phyloP scores from a whole-genome alignment of 257 asterid species.

The Solanum bulbocastanum region DNA sequence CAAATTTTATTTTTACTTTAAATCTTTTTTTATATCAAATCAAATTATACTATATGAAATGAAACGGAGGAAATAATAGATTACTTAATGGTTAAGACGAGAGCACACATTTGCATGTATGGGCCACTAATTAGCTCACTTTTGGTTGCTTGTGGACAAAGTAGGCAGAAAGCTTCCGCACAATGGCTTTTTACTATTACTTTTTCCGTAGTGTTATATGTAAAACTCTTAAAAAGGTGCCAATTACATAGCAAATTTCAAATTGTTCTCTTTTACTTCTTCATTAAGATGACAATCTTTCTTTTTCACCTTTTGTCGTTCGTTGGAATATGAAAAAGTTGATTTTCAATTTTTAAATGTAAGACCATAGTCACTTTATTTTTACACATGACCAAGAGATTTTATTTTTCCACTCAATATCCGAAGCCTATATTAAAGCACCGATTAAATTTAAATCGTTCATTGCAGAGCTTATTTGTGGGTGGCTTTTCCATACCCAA shows the following conservation, averaged over 20 bases:
- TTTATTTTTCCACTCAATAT: too few relatives aligned
- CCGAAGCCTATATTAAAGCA: too few relatives aligned
- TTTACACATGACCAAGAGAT: neutral
- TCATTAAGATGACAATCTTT: neutral
- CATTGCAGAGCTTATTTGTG: too few relatives aligned
- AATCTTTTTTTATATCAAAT: too few relatives aligned
- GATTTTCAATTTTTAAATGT: neutral
- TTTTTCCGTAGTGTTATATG: neutral
- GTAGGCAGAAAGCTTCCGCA: neutral
- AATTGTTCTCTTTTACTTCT: neutral
- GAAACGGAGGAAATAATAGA: too few relatives aligned
- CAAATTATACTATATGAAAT: too few relatives aligned
- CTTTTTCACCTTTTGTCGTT: neutral
- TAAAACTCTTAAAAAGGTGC: too few relatives aligned
- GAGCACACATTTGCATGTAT: neutral
- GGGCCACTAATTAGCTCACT: neutral
- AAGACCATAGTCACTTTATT: neutral
- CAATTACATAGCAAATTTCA: neutral
- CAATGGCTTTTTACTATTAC: neutral
- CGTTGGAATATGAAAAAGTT: neutral
- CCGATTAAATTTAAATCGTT: too few relatives aligned
- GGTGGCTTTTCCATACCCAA: too few relatives aligned
- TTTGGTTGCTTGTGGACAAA: neutral
- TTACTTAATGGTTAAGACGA: neutral
- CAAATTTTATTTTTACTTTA: too few relatives aligned